Base-by-base conservation (phyloP, 2,329 filamentous ascomycete species). In the Ustulina deusta region DNA sequence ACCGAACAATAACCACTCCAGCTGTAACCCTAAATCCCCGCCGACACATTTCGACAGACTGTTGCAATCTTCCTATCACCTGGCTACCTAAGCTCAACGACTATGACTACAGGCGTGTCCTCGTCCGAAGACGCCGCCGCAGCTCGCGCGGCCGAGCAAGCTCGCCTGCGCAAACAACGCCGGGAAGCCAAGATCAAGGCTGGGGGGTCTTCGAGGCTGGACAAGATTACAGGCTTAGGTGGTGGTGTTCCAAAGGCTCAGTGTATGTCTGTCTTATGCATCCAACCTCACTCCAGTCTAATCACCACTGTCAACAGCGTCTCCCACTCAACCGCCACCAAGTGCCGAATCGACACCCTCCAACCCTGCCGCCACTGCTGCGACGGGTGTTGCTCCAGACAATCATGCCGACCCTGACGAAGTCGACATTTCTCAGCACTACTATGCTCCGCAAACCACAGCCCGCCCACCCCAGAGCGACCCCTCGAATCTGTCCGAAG, bases 151-250 rank as follows among this genome's bases (percentile, higher is more conserved):
- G 81, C 85, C 29, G 88, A 91, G 71, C 90, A 93, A 79, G 90
- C 90, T 42, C 89, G 92, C 54, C 84, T 93, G 65, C 90, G 93
- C 73, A 93, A 93, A 79, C 92, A 94, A 79, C 89, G 91, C 44
- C 87, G 92, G 56, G 90, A 93, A 78, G 92, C 91, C 65, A 95
- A 94, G 83, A 89, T 94, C 80, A 88, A 86, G 74, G 88, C 90
- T 57, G 89, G 90, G 67, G 92, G 91, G 65, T 87, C 89, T 20
- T 86, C 89, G 44, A 83, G 93, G 68, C 81, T 96, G 69, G 90
- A 92, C 74, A 91, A 87, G 79, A 96, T 96, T 78, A 93, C 90
- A 13, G 89, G 90, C 1, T 81, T 93, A 29, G 90, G 89, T 63
- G 90, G 89, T 32, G 84, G 86, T 69, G 59, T 86, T n/a, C 79